Conservation (phyloP, 2,329 filamentous ascomycete genomes). For the Onygena corvina region DNA sequence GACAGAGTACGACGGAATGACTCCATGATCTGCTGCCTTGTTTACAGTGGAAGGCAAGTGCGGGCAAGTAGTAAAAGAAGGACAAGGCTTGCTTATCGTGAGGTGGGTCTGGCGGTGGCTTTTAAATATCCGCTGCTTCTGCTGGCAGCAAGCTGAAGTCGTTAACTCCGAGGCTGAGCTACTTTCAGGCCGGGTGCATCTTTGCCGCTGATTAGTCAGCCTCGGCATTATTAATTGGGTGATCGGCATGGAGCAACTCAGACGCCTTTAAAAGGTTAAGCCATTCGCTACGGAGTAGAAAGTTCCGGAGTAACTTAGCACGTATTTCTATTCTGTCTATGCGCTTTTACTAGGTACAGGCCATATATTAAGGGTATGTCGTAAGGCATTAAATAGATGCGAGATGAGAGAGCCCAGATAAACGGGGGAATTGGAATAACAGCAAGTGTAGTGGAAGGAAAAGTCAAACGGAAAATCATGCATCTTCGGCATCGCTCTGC, state of each 20-base stretch:
- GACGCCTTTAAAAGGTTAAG: background rate
- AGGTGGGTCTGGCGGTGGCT: background rate
- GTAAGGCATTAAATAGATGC: background rate
- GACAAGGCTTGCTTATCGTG: background rate
- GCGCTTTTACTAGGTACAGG: too few species aligned
- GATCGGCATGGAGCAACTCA: too few species aligned
- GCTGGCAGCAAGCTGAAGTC: background rate
- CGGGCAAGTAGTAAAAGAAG: background rate
- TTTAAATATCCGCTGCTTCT: background rate
- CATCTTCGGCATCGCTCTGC: conserved; percentile 1
- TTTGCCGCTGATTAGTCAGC: background rate
- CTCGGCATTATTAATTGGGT: background rate
- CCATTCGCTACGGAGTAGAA: too few species aligned
- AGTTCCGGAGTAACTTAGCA: too few species aligned
- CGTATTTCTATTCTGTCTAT: too few species aligned
- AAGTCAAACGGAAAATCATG: background rate
- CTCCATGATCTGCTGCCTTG: background rate
- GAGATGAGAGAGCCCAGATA: background rate
- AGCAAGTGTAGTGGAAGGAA: background rate
- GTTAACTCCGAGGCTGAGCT: background rate
- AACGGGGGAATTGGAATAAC: background rate
- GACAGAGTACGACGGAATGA: background rate
- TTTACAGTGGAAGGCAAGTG: too few species aligned
- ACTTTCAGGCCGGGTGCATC: conserved; percentile 6
- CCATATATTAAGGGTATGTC: too few species aligned